phyloP scores from a whole-genome alignment of 768 basidiomycete species.

The Crassisporium funariophilum region DNA sequence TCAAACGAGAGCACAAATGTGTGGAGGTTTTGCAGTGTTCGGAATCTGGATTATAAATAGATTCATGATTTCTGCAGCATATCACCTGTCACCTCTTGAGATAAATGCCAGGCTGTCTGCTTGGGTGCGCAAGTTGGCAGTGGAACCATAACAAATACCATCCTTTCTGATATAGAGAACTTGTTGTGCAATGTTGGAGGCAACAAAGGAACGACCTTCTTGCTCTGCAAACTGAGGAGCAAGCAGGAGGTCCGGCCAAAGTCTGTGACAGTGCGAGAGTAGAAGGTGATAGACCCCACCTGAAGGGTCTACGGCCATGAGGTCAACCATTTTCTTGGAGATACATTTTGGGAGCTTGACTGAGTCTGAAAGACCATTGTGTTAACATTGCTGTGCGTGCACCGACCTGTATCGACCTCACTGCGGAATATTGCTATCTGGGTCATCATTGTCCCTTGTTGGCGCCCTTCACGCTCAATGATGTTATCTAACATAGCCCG shows the following conservation, averaged over 20 bases:
- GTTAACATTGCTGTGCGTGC: not conserved
- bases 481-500: slow-evolving; percentile 10
- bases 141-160: slow-evolving; percentile 21
- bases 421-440: too few species aligned
- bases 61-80: slow-evolving; percentile 7
- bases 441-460: slow-evolving; percentile 20
- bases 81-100: not conserved
- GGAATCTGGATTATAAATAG: slow-evolving; percentile 15
- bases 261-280: not conserved
- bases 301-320: not conserved
- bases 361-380: not conserved
- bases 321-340: not conserved
- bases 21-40: slow-evolving; percentile 4
- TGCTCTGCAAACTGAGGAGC: not conserved
- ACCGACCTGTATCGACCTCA: slow-evolving; percentile 10
- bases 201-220: not conserved
- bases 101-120: slow-evolving; percentile 19
- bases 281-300: not conserved
- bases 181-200: not conserved
- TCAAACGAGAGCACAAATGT: slow-evolving; percentile 20
- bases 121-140: slow-evolving; percentile 13
- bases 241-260: not conserved
- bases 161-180: slow-evolving; percentile 20
- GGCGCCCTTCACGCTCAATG: slow-evolving; percentile 13
- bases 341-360: not conserved